Percentiles rank a stretch among this genome's conserved stretches.
Evolutionary conservation across 768 basidiomycete species (phyloP).

Genomic region (Polyporus arcularius): DNA sequence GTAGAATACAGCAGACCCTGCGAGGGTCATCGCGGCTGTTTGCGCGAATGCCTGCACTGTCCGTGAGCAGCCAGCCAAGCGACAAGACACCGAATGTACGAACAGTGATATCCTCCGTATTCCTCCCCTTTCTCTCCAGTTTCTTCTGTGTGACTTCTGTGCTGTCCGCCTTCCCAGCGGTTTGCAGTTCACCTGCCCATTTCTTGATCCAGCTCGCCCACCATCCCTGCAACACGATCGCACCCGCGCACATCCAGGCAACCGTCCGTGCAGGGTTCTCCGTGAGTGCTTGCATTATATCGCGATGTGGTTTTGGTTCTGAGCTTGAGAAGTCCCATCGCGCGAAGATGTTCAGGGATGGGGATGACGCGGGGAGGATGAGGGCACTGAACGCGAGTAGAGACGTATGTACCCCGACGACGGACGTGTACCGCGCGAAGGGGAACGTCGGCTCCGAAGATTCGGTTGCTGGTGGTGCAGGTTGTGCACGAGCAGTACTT

Average conservation of each 20-base stretch:
- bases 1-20: constrained; percentile 49
- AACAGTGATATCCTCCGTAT: constrained; percentile 19
- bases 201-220: constrained; percentile 40
- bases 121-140: constrained; percentile 15
- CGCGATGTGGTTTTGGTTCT: constrained; percentile 33
- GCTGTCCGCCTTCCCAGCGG: background rate
- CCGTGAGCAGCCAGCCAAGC: background rate
- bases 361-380: constrained; percentile 66
- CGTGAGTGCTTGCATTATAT: constrained; percentile 42
- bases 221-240: constrained; percentile 36
- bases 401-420: constrained; percentile 66
- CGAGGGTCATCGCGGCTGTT: constrained; percentile 56
- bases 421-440: constrained; percentile 60
- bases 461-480: background rate
- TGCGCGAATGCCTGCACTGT: constrained; percentile 46
- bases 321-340: background rate
- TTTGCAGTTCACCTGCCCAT: constrained; percentile 20
- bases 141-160: constrained; percentile 19
- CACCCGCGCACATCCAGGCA: constrained; percentile 38
- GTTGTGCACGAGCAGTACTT: background rate
- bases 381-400: constrained; percentile 67
- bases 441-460: constrained; percentile 38
- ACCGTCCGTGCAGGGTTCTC: constrained; percentile 39
- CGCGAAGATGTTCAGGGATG: constrained; percentile 35
- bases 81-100: background rate